A percentile compares a stretch with the other conserved stretches of the same genome.
Conservation (phyloP, 2,329 filamentous ascomycete species). For the Stachybotrys chartarum region DNA sequence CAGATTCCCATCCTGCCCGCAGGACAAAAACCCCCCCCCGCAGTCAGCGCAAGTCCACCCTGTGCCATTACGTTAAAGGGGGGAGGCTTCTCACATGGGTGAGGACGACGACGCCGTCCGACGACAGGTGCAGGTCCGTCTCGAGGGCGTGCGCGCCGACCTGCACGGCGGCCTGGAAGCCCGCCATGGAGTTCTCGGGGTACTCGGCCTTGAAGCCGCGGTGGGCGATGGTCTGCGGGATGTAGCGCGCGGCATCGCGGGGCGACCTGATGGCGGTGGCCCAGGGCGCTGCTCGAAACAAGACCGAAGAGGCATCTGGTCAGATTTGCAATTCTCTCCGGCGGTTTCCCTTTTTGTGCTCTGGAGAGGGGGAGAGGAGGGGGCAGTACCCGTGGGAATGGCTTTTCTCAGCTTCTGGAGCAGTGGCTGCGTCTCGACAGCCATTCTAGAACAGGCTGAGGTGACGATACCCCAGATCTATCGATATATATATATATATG, state of each 20-base stretch:
- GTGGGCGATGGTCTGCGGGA: constrained; percentile 71
- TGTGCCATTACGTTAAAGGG: background rate
- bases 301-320: background rate
- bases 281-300: constrained; percentile 18
- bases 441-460: background rate
- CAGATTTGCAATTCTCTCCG: too few relatives aligned
- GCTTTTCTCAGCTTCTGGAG: background rate
- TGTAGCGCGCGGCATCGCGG: constrained; percentile 16
- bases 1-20: constrained; percentile 59
- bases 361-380: background rate
- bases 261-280: constrained; percentile 21
- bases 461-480: background rate
- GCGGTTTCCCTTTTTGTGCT: background rate
- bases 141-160: constrained; percentile 77
- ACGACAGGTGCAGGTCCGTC: constrained; percentile 78
- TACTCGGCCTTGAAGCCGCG: constrained; percentile 69
- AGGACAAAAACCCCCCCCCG: too few relatives aligned
- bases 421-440: background rate
- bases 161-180: constrained; percentile 66
- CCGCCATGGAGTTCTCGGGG: constrained; percentile 81
- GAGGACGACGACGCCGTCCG: constrained; percentile 77
- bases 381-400: background rate
- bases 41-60: background rate
- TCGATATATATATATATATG: too few relatives aligned
- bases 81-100: constrained; percentile 55